phyloP scores from a whole-genome alignment of 2,329 filamentous ascomycete genomes.

The Fusarium lateritium region DNA sequence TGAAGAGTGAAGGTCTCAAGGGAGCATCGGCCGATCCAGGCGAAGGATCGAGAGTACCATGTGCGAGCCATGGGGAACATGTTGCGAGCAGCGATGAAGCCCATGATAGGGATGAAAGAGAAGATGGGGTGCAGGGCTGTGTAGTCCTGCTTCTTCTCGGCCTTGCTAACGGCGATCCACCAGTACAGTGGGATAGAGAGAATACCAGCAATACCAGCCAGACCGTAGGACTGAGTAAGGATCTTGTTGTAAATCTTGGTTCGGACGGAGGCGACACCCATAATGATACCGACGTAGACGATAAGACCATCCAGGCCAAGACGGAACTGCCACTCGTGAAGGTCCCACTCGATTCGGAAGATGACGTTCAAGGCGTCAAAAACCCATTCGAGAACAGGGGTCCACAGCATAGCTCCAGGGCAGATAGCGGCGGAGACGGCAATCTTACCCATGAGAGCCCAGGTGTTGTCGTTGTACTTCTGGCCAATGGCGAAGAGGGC shows the following conservation, averaged over 20 bases:
- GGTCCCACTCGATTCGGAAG: slow-evolving; percentile 65
- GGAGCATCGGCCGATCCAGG: slow-evolving; percentile 69
- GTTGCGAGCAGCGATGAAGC: slow-evolving; percentile 68
- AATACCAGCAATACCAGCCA: slow-evolving; percentile 34
- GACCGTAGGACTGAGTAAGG: slow-evolving; percentile 37
- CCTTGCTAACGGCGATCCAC: slow-evolving; percentile 51
- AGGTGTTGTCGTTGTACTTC: slow-evolving; percentile 59
- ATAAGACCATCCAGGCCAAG: slow-evolving; percentile 68
- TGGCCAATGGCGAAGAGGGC: slow-evolving; percentile 63
- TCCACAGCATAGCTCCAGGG: slow-evolving; percentile 45
- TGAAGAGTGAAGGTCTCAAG: slow-evolving; percentile 73
- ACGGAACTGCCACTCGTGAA: slow-evolving; percentile 64
- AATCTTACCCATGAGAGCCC: slow-evolving; percentile 64
- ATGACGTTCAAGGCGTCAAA: slow-evolving; percentile 53
- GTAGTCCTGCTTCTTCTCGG: slow-evolving; percentile 55
- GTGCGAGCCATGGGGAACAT: slow-evolving; percentile 33
- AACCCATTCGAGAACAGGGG: slow-evolving; percentile 39
- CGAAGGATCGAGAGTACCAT: slow-evolving; percentile 58
- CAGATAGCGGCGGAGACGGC: slow-evolving; percentile 58
- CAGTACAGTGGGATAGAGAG: slow-evolving; percentile 49
- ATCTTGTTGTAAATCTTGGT: slow-evolving; percentile 39
- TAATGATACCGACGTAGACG: slow-evolving; percentile 69
- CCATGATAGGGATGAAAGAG: slow-evolving; percentile 68
- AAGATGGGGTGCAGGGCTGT: slow-evolving; percentile 67
- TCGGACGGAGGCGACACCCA: slow-evolving; percentile 48